These are phyloP conservation scores for Endotrypanum monterogeii DNA, from an alignment of 208 protist genomes.

Conservation along the genomic window DNA sequence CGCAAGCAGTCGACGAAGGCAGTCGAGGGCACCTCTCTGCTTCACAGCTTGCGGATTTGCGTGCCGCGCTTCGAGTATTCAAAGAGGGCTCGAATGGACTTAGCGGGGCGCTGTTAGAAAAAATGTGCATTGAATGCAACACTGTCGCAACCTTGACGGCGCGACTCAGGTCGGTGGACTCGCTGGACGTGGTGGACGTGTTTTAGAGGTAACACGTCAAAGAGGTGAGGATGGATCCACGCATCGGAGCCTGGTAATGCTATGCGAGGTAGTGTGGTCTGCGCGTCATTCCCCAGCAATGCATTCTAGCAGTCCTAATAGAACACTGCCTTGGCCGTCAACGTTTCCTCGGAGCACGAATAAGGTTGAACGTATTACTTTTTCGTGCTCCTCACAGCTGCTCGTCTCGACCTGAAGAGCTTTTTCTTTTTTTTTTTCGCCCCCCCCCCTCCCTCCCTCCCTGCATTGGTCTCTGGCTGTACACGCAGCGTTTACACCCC, in stretches of 20 bases:
- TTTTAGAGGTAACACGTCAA: conserved; percentile 25
- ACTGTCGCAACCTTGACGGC: conserved; percentile 38
- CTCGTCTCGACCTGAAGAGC: too few relatives aligned
- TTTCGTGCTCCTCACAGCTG: too few relatives aligned
- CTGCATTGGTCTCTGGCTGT: too few relatives aligned
- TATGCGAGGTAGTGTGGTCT: not conserved
- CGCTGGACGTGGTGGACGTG: conserved; percentile 21
- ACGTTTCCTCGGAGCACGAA: not conserved
- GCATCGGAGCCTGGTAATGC: not conserved
- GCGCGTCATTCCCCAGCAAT: not conserved
- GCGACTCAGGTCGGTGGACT: conserved; percentile 18
- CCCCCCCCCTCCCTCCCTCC: too few relatives aligned
- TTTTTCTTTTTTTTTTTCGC: too few relatives aligned
- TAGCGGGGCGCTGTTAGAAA: conserved; percentile 56
- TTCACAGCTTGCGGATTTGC: conserved; percentile 13
- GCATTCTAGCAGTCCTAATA: too few relatives aligned
- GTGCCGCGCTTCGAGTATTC: conserved; percentile 15
- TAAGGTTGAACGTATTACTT: too few relatives aligned
- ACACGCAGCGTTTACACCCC: too few relatives aligned
- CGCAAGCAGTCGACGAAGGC: not conserved
- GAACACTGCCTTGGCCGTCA: not conserved
- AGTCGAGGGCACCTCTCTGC: conserved; percentile 11
- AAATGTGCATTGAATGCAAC: conserved; percentile 52
- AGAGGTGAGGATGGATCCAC: too few relatives aligned
- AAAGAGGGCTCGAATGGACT: conserved; percentile 10